Base-by-base conservation (phyloP, 2,329 filamentous ascomycete genomes). In the Fusarium nurragi region DNA sequence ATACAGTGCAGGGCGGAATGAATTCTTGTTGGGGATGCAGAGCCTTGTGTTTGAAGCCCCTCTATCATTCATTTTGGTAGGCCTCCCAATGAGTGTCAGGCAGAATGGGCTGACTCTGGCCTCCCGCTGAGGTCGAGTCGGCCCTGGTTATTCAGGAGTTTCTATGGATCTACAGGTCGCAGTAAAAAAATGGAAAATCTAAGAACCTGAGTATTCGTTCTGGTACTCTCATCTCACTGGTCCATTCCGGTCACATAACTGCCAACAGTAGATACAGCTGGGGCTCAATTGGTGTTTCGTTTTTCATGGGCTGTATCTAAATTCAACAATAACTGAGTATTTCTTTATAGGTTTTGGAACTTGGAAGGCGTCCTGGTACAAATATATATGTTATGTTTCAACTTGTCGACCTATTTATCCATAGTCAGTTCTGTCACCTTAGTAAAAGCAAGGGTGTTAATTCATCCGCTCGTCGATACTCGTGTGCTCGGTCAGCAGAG, bases 31-130 rank as follows among this genome's bases (percentile, higher is more conserved):
- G 14, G 41, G 18, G 34, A 21, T 30, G 34, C n/a, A 46, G 28
- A 45, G 32, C 37, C 37, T 34, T 22, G 10, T 23, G 18, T 36
- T 38, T 28, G 32, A 30, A 23, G 19, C 54, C 50, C 39, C 30
- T 25, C 37, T 41, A 43, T 39, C 30, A 16, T n/a, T 32, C 23
- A n/a, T 25, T 52, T 63, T 67, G 58, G 63, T 54, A 28, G 48
- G 30, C 36, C 13, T 59, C 58, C 58, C 23, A 10, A 7, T 16
- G 43, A 55, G 37, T 30, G 7, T 19, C 38, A 52, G 36, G 36
- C 45, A 57, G 52, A 58, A 45, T 44, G 37, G 22, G 25, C 32
- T 19, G 19, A 47, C 30, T 40, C 2, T 12, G 19, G 26, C 38
- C 48, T 30, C 4, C 6, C n/a, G 13, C 38, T 25, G 38, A 53